Conservation (phyloP, 2,329 filamentous ascomycete species). For the Mariannaea elegans region DNA sequence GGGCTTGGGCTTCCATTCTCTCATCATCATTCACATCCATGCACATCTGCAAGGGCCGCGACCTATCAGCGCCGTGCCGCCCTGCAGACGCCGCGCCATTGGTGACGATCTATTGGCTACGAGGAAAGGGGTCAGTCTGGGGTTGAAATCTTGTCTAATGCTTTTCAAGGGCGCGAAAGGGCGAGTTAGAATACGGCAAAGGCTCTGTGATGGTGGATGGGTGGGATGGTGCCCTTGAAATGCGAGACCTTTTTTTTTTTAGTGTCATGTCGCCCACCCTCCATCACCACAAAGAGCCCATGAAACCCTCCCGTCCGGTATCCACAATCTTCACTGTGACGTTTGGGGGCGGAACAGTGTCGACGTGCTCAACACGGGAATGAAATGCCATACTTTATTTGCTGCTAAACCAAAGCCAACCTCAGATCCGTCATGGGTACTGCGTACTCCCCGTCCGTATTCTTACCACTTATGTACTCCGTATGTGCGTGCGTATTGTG, state of each 20-base stretch:
- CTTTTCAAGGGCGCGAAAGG: neutral
- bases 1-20: slow-evolving; percentile 14
- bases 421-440: neutral
- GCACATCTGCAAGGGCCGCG: slow-evolving; percentile 40
- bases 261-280: slow-evolving; percentile 1
- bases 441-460: too few relatives aligned
- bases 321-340: slow-evolving; percentile 1
- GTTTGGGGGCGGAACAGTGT: neutral
- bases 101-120: slow-evolving; percentile 29
- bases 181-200: neutral
- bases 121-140: slow-evolving; percentile 31
- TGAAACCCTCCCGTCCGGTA: neutral
- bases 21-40: slow-evolving; percentile 31
- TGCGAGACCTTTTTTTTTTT: slow-evolving; percentile 6
- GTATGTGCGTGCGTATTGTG: too few relatives aligned
- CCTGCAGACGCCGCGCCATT: slow-evolving; percentile 32
- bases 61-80: slow-evolving; percentile 36
- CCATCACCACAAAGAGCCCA: neutral
- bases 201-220: neutral
- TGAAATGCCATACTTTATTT: neutral
- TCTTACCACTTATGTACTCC: neutral
- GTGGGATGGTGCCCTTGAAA: neutral
- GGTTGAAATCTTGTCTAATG: slow-evolving; percentile 28
- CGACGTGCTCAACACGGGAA: neutral
- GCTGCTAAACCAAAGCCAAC: neutral